Evolutionary conservation across 352 stramenopile genomes (phyloP), one percentile per base, ranked within the genome.

Genomic region (Globisporangium nunn): DNA sequence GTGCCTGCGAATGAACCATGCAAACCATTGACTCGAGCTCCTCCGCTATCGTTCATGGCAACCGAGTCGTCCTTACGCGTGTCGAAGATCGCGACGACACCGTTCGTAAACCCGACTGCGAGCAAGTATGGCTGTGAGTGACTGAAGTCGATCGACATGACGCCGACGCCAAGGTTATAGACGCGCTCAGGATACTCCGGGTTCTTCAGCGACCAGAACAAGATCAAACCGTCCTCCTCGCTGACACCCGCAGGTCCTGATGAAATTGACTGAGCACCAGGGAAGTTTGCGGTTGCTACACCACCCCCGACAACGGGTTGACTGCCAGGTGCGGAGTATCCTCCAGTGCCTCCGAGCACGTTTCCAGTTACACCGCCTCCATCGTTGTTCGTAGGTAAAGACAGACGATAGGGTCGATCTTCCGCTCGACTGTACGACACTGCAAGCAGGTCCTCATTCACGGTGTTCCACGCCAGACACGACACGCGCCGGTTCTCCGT

Each of bases 121-220:
- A 98, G 65, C 6, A 98, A 69, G 55, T 93, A 94, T n/a, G 90
- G 91, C 52, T 94, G 75, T 18, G 67, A 62, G 29, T 71, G 74
- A 23, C 84, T 95, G 50, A 98, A 97, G 49, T 96, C 90, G 51
- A 98, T 82, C 37, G 82, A 93, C 4, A 85, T 96, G 37, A 93
- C 88, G 18, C 87, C 78, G 17, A 82, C 80, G 11, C 68, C 67
- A 23, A 91, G 61, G 49, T 75, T 72, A 55, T 96, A 90, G 7
- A 96, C 81, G n/a, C 88, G 80, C 64, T 97, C 88, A 0, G 92
- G 92, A 54, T 85, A 96, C 56, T 93, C 85, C 4, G 91, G 90
- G 63, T 98, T 98, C 50, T 88, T 93, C 18, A 97, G 68, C 31
- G 87, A 96, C 92, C 91, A 98, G 62, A 98, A 97, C 29, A 97